phyloP scores from a whole-genome alignment of 805 yeast genomes.

The Yamadazyma phyllophila region DNA sequence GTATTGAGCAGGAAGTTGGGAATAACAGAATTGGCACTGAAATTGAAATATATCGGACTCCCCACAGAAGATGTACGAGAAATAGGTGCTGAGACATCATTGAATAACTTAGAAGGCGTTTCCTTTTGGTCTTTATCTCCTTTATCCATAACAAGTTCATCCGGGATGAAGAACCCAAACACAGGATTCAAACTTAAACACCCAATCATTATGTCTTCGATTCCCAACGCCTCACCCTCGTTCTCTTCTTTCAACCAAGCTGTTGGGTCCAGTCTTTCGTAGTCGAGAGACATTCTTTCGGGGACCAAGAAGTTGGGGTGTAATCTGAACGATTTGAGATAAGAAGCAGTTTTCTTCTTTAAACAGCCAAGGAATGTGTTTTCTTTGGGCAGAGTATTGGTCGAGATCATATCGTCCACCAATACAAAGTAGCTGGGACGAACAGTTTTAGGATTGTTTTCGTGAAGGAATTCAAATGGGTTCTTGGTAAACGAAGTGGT shows the following conservation, averaged over 20 bases:
- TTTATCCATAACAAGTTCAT: neutral
- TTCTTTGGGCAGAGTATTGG: neutral
- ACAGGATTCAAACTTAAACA: slow-evolving; percentile 24
- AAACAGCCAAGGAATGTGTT: neutral
- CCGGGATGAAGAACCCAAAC: slow-evolving; percentile 11
- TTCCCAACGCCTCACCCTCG: slow-evolving; percentile 14
- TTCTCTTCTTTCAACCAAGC: slow-evolving; percentile 20
- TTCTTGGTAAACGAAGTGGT: slow-evolving; percentile 40
- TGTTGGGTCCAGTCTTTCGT: slow-evolving; percentile 20
- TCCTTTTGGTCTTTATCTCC: neutral
- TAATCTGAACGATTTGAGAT: slow-evolving; percentile 33
- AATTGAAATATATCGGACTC: slow-evolving; percentile 19
- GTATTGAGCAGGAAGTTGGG: slow-evolving; percentile 4
- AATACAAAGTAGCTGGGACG: slow-evolving; percentile 8
- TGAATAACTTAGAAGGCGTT: neutral
- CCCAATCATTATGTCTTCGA: slow-evolving; percentile 23
- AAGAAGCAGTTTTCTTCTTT: slow-evolving; percentile 21
- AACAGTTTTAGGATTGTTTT: slow-evolving; percentile 16
- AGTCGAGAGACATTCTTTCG: slow-evolving; percentile 18
- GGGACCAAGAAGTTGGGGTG: slow-evolving; percentile 48
- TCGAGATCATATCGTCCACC: neutral
- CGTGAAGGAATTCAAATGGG: slow-evolving; percentile 35
- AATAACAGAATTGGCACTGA: neutral
- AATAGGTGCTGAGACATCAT: slow-evolving; percentile 5
- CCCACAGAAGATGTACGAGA: slow-evolving; percentile 23